Evolutionary conservation across 441 rosid genomes (phyloP).

Genomic region (Adansonia gregorii): DNA sequence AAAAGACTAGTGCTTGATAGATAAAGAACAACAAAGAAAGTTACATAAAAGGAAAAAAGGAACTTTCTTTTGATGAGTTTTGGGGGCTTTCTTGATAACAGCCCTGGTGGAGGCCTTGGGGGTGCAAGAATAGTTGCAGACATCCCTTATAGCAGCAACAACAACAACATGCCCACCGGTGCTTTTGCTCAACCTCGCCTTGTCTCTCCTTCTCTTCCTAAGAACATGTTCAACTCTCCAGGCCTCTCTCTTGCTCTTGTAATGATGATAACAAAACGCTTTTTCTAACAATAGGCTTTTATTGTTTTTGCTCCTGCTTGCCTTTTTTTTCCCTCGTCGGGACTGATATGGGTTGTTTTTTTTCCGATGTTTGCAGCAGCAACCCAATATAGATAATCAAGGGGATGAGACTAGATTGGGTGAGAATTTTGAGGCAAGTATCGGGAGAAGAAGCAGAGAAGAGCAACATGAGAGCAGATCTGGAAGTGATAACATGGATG

Average conservation of each 20-base stretch:
- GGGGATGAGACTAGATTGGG: conserved; percentile 59
- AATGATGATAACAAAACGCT: conserved; percentile 25
- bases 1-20: conserved; percentile 13
- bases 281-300: not conserved
- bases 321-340: too few relatives aligned
- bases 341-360: conserved; percentile 3
- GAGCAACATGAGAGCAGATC: conserved; percentile 90
- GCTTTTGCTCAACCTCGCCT: conserved; percentile 71
- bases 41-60: not conserved
- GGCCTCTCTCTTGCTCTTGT: conserved; percentile 89
- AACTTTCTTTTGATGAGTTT: conserved; percentile 72
- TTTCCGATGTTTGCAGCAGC: conserved; percentile 45
- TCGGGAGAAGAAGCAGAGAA: conserved; percentile 63
- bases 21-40: not conserved
- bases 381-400: conserved; percentile 67
- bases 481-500: conserved; percentile 85
- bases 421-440: conserved; percentile 55
- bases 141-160: conserved; percentile 55
- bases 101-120: conserved; percentile 47
- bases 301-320: not conserved
- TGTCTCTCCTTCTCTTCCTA: conserved; percentile 58
- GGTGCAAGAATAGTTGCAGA: conserved; percentile 68
- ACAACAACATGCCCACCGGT: conserved; percentile 62
- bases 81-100: conserved; percentile 80
- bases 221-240: conserved; percentile 58